Base-by-base conservation (phyloP, 1,284 basidiomycete species). In the Neolentinus lepideus region DNA sequence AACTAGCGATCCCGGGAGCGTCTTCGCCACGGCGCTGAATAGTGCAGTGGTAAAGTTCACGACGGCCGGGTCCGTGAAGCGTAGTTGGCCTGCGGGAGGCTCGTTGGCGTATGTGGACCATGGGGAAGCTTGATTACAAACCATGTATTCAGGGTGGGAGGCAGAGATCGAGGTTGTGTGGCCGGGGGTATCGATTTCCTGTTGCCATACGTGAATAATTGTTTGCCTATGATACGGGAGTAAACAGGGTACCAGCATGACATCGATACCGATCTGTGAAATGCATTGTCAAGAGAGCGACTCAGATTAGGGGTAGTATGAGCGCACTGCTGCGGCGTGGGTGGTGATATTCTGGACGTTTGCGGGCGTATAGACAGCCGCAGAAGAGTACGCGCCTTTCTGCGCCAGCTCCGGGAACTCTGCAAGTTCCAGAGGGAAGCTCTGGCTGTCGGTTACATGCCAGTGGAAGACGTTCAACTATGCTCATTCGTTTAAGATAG, bases 401-500 rank as follows among this genome's bases (percentile, higher is more conserved):
- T 68, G 62, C 0, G 88, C 73, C 1, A 94, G 71, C 55, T 86
- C 79, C 1, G 79, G 75, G 66, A 81, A 85, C 4, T 78, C 79
- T 3, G 81, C 76, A 29, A 92, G 69, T 27, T 78, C 73, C 12
- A 93, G 74, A 0, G 91, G 90, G 76, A 90, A 94, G 57, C 84
- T 85, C 66, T 88, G 84, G 61, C 80, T 81, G 66, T 88, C 85
- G 33, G 86, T 85, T 51, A 89, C 77, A 64, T 93, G 90, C 90
- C 88, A 91, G 66, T 92, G 89, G 69, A 92, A 84, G 26, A 79
- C 79, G 66, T 81, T 88, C 58, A 88, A 75, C 80, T 85, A 55
- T n/a, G n/a, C n/a, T n/a, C 12, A 54, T 4, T 43, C 16, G 25
- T 35, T n/a, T 61, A 52, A 60, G 35, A 55, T 31, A 50, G 22